Percentiles rank a stretch among this genome's conserved stretches.
These are phyloP conservation scores for Hypoxylon fragiforme DNA, from an alignment of 495 filamentous ascomycete genomes.

Conservation along the genomic window DNA sequence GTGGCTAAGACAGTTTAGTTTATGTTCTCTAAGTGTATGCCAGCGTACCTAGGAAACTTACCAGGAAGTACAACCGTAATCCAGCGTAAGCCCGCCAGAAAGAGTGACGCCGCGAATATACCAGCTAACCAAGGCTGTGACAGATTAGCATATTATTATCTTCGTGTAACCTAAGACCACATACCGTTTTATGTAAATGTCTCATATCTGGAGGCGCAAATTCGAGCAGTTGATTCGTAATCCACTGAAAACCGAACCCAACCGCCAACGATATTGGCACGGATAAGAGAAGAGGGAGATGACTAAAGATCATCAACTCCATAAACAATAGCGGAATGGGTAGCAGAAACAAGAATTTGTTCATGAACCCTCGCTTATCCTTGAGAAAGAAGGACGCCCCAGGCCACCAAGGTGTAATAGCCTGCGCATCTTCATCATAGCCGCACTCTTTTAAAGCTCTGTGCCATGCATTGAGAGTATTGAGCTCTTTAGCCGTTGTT, in stretches of 20 bases:
- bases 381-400: constrained; percentile 61
- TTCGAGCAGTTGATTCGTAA: constrained; percentile 72
- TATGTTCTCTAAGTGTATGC: background rate
- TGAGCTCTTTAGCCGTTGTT: constrained; percentile 85
- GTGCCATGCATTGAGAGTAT: constrained; percentile 78
- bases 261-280: constrained; percentile 69
- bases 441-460: constrained; percentile 82
- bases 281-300: constrained; percentile 72
- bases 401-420: constrained; percentile 62
- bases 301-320: constrained; percentile 70
- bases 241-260: constrained; percentile 75
- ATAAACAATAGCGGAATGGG: constrained; percentile 76
- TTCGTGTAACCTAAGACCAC: constrained; percentile 31
- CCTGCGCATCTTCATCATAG: constrained; percentile 76
- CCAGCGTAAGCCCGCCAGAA: constrained; percentile 81
- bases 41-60: constrained; percentile 16
- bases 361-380: constrained; percentile 73
- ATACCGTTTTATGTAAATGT: constrained; percentile 81
- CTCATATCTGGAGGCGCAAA: constrained; percentile 86
- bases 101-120: constrained; percentile 86
- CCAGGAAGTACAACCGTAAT: constrained; percentile 68
- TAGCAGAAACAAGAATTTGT: constrained; percentile 88
- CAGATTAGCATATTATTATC: constrained; percentile 16
- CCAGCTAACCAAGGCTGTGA: constrained; percentile 84
- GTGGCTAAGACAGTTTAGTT: constrained; percentile 54